These are phyloP conservation scores for Salix brachista DNA, from an alignment of 345 rosid species.

Conservation along the genomic window DNA sequence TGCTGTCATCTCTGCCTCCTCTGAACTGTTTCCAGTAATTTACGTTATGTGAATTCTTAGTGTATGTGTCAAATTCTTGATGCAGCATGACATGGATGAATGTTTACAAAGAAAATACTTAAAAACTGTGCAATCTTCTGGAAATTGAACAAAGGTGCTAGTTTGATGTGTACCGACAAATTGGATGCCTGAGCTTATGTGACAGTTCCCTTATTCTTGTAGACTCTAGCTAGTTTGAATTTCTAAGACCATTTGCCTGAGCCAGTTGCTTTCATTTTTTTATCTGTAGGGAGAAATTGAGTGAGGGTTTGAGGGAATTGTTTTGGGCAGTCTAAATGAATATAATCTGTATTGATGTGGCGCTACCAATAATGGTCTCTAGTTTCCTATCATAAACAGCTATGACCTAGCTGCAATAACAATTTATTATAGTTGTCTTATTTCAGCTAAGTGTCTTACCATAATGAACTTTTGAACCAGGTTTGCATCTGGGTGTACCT, in stretches of 20 bases:
- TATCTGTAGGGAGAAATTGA: too few species aligned
- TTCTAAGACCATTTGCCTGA: neutral
- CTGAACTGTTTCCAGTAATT: neutral
- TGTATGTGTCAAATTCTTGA: neutral
- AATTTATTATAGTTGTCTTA: neutral
- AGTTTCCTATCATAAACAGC: neutral
- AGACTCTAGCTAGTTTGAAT: neutral
- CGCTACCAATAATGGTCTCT: neutral
- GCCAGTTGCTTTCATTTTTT: neutral
- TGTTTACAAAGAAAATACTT: neutral
- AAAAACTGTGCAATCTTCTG: neutral
- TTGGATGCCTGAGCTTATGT: neutral
- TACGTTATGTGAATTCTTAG: neutral
- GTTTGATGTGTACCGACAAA: neutral
- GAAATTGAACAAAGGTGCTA: neutral
- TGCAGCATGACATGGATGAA: neutral
- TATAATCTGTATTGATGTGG: neutral
- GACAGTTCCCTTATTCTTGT: neutral
- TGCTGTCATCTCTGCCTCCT: neutral
- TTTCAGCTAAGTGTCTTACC: conserved; percentile 11
- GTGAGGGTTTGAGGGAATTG: neutral
- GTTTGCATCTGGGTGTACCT: conserved; percentile 78
- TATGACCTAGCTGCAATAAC: neutral
- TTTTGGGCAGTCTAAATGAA: neutral
- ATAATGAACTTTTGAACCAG: conserved; percentile 40